Percentiles rank a stretch among this genome's conserved stretches.
Conservation (phyloP, 257 asterid species). For the Voacanga thouarsii region DNA sequence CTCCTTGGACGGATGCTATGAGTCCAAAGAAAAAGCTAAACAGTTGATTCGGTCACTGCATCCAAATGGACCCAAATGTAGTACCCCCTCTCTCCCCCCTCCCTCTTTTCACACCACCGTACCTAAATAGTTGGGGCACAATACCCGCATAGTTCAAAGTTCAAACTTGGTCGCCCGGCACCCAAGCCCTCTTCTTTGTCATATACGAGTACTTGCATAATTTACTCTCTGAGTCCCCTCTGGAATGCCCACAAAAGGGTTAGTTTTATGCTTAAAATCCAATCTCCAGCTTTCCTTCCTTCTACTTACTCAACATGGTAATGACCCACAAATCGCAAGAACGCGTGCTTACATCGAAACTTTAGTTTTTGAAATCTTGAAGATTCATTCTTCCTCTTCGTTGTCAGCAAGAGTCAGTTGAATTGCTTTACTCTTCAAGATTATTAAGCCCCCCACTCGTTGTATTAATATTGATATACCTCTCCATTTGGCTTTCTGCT, state of each 20-base stretch:
- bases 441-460: not conserved
- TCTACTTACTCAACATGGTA: not conserved
- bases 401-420: conserved; percentile 22
- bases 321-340: conserved; percentile 32
- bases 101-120: not conserved
- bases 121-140: not conserved
- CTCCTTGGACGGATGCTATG: not conserved
- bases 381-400: conserved; percentile 5
- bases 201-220: not conserved
- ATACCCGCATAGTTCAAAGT: no score
- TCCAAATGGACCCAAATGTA: not conserved
- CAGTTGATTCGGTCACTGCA: not conserved
- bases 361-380: not conserved
- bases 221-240: conserved; percentile 11
- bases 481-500: conserved; percentile 1
- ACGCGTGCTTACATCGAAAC: conserved; percentile 41
- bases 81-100: not conserved
- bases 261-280: conserved; percentile 11
- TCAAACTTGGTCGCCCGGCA: no score
- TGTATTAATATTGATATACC: not conserved
- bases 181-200: not conserved
- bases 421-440: not conserved
- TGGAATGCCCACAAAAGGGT: not conserved
- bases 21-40: not conserved
- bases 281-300: conserved; percentile 13